These are phyloP conservation scores for Hericium rajendrae DNA, from an alignment of 768 basidiomycete genomes.

Conservation along the genomic window DNA sequence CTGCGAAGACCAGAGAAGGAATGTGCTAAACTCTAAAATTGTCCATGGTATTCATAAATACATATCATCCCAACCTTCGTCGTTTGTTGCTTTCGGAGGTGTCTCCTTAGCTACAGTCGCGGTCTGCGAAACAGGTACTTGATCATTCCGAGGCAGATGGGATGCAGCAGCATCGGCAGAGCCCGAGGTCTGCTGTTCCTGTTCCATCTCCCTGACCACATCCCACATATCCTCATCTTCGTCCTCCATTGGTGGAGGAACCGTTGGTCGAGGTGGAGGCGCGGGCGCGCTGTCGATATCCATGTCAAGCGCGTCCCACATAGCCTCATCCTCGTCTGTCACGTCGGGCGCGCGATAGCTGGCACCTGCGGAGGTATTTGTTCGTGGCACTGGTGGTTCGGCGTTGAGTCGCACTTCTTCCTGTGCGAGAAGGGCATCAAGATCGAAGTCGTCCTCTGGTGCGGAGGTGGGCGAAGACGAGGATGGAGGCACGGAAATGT, in stretches of 20 bases:
- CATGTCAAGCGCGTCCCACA: conserved; percentile 24
- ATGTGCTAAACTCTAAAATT: no score
- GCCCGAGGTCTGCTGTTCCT: conserved; percentile 4
- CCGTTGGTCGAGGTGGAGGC: conserved; percentile 1
- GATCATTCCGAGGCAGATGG: no score
- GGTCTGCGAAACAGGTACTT: no score
- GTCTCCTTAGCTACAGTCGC: background rate
- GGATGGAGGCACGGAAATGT: conserved; percentile 4
- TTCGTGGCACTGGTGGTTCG: background rate
- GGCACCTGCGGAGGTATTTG: conserved; percentile 4
- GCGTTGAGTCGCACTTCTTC: conserved; percentile 6
- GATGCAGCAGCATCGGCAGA: no score
- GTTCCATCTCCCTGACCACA: conserved; percentile 48
- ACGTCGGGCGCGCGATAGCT: conserved; percentile 6
- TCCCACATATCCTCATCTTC: conserved; percentile 72
- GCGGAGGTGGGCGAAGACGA: background rate
- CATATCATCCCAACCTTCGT: conserved; percentile 59
- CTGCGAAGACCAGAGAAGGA: no score
- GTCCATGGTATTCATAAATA: conserved; percentile 28
- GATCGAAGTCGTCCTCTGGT: conserved; percentile 4
- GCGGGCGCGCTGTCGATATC: conserved; percentile 5
- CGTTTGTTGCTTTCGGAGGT: conserved; percentile 22
- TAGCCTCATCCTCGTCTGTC: conserved; percentile 29
- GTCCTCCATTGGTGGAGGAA: conserved; percentile 7
- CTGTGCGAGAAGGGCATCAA: conserved; percentile 12